Base-by-base conservation (phyloP, 2,329 filamentous ascomycete species). In the Aureobasidium sp. region DNA sequence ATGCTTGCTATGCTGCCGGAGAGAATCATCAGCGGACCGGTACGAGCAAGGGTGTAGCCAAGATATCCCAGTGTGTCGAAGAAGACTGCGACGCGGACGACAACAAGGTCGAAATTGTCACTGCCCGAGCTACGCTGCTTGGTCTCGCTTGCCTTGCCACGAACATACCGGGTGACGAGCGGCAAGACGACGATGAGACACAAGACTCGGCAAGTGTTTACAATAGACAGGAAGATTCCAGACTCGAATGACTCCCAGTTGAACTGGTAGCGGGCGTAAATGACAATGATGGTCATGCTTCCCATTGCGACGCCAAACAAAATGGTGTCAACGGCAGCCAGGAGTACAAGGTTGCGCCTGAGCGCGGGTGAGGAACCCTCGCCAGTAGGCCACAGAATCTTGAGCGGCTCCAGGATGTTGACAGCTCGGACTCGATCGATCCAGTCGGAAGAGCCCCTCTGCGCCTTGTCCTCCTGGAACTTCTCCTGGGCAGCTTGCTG, bases 251-350 rank as follows among this genome's bases (percentile, higher is more conserved):
- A 91, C 52, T 84, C 83, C 94, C 94, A 97, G 59, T 82, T 79
- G 70, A 96, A 97, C 67, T 86, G 83, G 68, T 83, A 88, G 66
- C 90, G 87, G 29, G 86, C 86, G 75, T 97, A 99, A 59, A 96
- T 83, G 61, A 97, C 81, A 25, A 94, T 80, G 39, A 97, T 86
- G n/a, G 87, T 85, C 64, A 90, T 86, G 0, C 86, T 83, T 52
- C 92, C 90, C 81, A 97, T 89, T 8, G 87, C 86, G 0, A 91
- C 83, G 25, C 90, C 88, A 64, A 97, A 88, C 66, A 95, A 83
- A 65, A 90, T 85, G 30, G 88, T 89, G 70, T 97, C 94, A 61
- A 92, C 86, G 5, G 86, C 78, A 2, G 91, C 89, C 9, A 99
- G 81, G 0, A 93, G 76, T 3, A 96, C 72, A n/a, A 99, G 78